phyloP scores from a whole-genome alignment of 805 yeast genomes.

The Wickerhamiella slavikovae region DNA sequence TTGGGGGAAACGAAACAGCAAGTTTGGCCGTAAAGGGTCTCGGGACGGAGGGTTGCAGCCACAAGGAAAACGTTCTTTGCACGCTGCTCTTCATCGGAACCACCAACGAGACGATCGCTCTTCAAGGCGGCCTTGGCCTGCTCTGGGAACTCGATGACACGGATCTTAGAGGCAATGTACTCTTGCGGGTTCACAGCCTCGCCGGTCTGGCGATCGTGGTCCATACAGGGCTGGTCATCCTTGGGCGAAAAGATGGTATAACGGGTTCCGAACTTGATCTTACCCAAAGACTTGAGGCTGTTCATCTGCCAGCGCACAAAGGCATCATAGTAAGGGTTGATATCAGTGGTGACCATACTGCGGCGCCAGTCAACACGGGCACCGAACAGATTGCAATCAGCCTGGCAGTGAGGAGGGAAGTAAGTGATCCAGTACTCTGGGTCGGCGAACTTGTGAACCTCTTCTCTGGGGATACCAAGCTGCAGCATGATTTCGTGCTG shows the following conservation, averaged over 20 bases:
- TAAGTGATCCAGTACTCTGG: constrained; percentile 75
- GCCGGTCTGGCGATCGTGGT: constrained; percentile 92
- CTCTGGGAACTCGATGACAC: constrained; percentile 16
- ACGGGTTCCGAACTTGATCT: constrained; percentile 95
- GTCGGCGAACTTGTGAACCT: constrained; percentile 74
- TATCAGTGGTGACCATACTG: constrained; percentile 84
- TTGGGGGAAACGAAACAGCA: constrained; percentile 96
- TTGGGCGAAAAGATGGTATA: constrained; percentile 92
- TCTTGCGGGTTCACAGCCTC: constrained; percentile 97
- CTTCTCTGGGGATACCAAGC: constrained; percentile 68
- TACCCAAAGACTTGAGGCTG: constrained; percentile 62
- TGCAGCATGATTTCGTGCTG: constrained; percentile 95
- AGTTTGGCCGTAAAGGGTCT: constrained; percentile 97
- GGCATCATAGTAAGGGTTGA: constrained; percentile 84
- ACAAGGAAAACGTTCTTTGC: constrained; percentile 59
- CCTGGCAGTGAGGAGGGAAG: constrained; percentile 79
- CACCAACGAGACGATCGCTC: constrained; percentile 19
- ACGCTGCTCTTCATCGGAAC: too few relatives aligned
- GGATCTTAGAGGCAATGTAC: constrained; percentile 78
- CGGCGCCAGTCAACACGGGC: constrained; percentile 97
- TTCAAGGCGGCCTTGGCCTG: constrained; percentile 30
- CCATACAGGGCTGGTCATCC: constrained; percentile 99
- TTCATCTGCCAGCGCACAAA: constrained; percentile 95
- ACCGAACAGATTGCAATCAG: constrained; percentile 65
- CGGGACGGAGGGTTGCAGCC: constrained; percentile 96